These are phyloP conservation scores for Candida sojae DNA, from an alignment of 1,139 yeast species.

Conservation along the genomic window DNA sequence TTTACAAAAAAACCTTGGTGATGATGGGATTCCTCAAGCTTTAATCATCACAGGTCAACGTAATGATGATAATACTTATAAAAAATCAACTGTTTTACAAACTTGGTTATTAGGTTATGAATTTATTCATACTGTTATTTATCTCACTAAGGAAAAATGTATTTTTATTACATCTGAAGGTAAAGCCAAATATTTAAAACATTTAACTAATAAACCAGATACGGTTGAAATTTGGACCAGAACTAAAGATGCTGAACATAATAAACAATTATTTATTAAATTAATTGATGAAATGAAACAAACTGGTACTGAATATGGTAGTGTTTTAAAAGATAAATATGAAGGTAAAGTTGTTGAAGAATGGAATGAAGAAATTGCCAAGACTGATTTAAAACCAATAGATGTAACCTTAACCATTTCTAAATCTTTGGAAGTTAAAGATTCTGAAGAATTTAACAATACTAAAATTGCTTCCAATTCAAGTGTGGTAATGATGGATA, in stretches of 20 bases:
- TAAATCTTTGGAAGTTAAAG: conserved; percentile 69
- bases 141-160: conserved; percentile 60
- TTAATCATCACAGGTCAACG: conserved; percentile 78
- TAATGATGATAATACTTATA: conserved; percentile 87
- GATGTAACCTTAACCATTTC: conserved; percentile 62
- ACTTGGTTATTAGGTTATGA: conserved; percentile 95
- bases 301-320: conserved; percentile 56
- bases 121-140: conserved; percentile 85
- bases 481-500: conserved; percentile 78
- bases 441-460: conserved; percentile 70
- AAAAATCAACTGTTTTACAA: conserved; percentile 84
- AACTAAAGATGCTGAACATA: conserved; percentile 79
- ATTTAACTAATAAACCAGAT: conserved; percentile 45
- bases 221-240: conserved; percentile 73
- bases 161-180: conserved; percentile 79
- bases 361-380: conserved; percentile 64
- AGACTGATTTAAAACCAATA: conserved; percentile 38
- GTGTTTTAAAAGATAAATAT: conserved; percentile 69
- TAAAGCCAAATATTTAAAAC: conserved; percentile 78
- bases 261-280: conserved; percentile 63
- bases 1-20: conserved; percentile 41
- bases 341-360: conserved; percentile 83
- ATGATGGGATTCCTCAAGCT: conserved; percentile 52
- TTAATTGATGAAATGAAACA: conserved; percentile 52
- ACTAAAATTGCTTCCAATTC: conserved; percentile 75